These are phyloP conservation scores for Coemansia sp. DNA, from an alignment of 192 early-diverging fungal species.

Conservation along the genomic window DNA sequence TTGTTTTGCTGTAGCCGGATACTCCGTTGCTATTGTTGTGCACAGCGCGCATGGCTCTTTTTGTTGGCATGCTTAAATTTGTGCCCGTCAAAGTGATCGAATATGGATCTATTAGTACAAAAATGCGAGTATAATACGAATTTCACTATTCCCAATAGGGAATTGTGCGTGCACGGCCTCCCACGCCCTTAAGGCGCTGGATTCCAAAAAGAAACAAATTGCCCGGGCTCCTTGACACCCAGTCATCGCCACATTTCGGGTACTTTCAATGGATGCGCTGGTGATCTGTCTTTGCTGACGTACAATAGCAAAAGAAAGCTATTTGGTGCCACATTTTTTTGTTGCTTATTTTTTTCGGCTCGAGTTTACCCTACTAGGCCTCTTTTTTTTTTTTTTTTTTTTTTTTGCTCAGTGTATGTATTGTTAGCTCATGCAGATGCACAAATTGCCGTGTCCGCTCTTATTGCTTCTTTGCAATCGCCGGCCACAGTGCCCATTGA, in stretches of 20 bases:
- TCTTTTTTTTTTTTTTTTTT: neutral
- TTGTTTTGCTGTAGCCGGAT: neutral
- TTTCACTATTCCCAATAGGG: neutral
- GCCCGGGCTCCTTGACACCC: neutral
- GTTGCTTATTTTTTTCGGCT: neutral
- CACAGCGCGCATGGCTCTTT: neutral
- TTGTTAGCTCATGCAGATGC: neutral
- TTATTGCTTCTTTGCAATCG: neutral
- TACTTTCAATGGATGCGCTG: neutral
- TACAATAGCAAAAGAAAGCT: neutral
- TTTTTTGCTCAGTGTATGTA: neutral
- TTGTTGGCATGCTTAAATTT: constrained; percentile 6
- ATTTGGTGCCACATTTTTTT: neutral
- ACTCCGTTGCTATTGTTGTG: neutral
- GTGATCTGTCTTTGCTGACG: neutral
- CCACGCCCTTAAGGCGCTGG: neutral
- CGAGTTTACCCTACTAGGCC: neutral
- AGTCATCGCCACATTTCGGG: constrained; percentile 6
- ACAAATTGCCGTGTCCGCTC: neutral
- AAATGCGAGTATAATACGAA: neutral
- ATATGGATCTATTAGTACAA: neutral
- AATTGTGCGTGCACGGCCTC: neutral
- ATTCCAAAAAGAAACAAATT: neutral
- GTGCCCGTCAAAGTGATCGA: neutral
- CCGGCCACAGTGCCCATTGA: neutral